A percentile compares a stretch with the other conserved stretches of the same genome.
Evolutionary conservation across 805 yeast species (phyloP).

Genomic region (Torulaspora maleeae): DNA sequence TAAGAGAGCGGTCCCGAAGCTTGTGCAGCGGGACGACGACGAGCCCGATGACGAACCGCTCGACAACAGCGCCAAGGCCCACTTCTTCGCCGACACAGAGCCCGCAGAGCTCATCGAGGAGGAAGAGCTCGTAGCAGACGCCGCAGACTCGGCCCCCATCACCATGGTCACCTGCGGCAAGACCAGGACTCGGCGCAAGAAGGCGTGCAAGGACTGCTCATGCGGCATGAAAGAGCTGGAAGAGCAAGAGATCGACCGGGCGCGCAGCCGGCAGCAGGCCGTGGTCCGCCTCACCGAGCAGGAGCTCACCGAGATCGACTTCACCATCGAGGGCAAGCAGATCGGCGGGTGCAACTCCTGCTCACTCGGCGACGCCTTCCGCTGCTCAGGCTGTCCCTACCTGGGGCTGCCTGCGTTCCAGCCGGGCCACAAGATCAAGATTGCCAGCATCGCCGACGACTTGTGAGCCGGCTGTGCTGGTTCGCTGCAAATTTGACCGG

Average conservation of each 20-base stretch:
- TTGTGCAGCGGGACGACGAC: conserved; percentile 27
- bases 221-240: conserved; percentile 93
- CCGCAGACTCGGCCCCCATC: conserved; percentile 34
- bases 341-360: conserved; percentile 98
- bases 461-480: conserved; percentile 37
- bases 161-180: conserved; percentile 33
- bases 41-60: conserved; percentile 40
- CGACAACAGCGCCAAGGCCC: conserved; percentile 41
- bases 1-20: conserved; percentile 30
- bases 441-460: conserved; percentile 75
- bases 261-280: conserved; percentile 33
- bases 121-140: conserved; percentile 47
- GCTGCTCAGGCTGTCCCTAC: conserved; percentile 98
- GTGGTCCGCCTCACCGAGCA: conserved; percentile 45
- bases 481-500: not conserved
- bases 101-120: conserved; percentile 54
- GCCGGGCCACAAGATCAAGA: conserved; percentile 86
- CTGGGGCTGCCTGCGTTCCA: conserved; percentile 96
- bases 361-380: conserved; percentile 94
- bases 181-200: conserved; percentile 43
- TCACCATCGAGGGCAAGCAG: conserved; percentile 87
- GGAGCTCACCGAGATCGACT: conserved; percentile 86
- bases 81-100: conserved; percentile 48
- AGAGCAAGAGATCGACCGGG: conserved; percentile 47
- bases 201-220: conserved; percentile 97